Conservation (phyloP, 106 monocot genomes). For the Dioscorea alata region DNA sequence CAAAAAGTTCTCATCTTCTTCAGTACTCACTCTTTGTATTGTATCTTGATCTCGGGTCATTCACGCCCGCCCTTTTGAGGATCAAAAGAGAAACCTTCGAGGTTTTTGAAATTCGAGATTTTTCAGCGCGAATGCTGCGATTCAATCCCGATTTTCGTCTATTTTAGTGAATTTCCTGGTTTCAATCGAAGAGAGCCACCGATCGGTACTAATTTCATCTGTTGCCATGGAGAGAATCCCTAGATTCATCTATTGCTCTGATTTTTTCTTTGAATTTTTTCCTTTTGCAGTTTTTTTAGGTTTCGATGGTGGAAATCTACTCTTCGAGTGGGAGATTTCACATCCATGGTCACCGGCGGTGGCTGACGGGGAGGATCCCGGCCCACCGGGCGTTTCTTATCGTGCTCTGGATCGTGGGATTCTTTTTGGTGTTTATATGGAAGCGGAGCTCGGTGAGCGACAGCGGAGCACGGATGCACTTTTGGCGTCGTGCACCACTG, state of each 20-base stretch:
- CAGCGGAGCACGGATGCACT: conserved; percentile 15
- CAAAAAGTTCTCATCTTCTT: too few relatives aligned
- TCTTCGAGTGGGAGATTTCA: conserved; percentile 18
- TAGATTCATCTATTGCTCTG: background rate
- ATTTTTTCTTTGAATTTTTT: background rate
- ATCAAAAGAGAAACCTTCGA: too few relatives aligned
- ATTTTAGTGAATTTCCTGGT: background rate
- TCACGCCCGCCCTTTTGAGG: too few relatives aligned
- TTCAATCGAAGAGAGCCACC: background rate
- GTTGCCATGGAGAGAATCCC: background rate
- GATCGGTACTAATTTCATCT: background rate
- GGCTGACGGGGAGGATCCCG: conserved; percentile 11
- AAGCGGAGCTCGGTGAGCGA: conserved; percentile 28
- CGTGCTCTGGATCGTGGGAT: conserved; percentile 34
- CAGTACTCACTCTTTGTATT: too few relatives aligned
- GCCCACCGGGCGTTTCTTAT: conserved; percentile 16
- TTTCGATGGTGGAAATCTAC: conserved; percentile 20
- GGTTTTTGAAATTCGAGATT: too few relatives aligned
- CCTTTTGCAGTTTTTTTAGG: background rate
- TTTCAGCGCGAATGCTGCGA: too few relatives aligned
- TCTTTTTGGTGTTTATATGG: conserved; percentile 40
- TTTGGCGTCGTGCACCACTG: background rate
- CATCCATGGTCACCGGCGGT: conserved; percentile 18
- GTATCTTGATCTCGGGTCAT: too few relatives aligned
- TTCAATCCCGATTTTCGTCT: too few relatives aligned